Conservation (phyloP, 805 yeast species). For the Wickerhamomyces chaumierensis region DNA sequence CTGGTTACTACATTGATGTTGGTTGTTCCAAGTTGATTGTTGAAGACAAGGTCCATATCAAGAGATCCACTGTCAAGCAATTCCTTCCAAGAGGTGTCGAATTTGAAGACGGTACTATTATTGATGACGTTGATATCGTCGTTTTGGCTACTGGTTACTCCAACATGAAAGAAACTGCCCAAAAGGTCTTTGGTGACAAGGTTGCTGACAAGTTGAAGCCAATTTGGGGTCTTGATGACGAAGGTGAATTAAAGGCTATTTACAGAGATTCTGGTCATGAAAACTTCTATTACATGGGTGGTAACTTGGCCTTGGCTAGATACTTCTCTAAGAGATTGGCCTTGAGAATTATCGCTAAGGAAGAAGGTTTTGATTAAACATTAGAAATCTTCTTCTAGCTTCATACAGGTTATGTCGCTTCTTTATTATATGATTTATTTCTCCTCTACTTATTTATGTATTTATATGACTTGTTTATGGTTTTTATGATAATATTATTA, state of each 20-base stretch:
- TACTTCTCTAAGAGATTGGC: conserved; percentile 29
- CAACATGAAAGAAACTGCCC: conserved; percentile 30
- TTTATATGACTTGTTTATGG: too few species aligned
- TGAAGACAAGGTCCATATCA: conserved; percentile 27
- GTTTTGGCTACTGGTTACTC: conserved; percentile 35
- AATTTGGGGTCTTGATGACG: conserved; percentile 32
- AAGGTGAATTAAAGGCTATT: conserved; percentile 29
- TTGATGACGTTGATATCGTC: conserved; percentile 25
- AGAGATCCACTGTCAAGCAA: conserved; percentile 24
- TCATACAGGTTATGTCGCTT: not conserved
- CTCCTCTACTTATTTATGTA: too few species aligned
- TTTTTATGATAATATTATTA: too few species aligned
- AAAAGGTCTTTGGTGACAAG: conserved; percentile 25
- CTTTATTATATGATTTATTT: too few species aligned
- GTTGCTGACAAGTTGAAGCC: conserved; percentile 26
- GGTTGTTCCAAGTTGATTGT: conserved; percentile 30
- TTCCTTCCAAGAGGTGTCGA: conserved; percentile 28
- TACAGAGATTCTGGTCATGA: conserved; percentile 30
- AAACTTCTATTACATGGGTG: conserved; percentile 31
- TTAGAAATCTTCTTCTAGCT: too few species aligned
- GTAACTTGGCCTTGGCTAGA: conserved; percentile 28
- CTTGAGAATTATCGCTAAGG: conserved; percentile 27
- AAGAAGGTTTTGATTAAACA: conserved; percentile 14
- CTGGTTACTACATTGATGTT: conserved; percentile 36
- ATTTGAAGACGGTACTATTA: conserved; percentile 26